Evolutionary conservation across 176 grass and related monocot genomes (phyloP), one percentile per base, ranked within the genome.

Genomic region (Otatea glauca): DNA sequence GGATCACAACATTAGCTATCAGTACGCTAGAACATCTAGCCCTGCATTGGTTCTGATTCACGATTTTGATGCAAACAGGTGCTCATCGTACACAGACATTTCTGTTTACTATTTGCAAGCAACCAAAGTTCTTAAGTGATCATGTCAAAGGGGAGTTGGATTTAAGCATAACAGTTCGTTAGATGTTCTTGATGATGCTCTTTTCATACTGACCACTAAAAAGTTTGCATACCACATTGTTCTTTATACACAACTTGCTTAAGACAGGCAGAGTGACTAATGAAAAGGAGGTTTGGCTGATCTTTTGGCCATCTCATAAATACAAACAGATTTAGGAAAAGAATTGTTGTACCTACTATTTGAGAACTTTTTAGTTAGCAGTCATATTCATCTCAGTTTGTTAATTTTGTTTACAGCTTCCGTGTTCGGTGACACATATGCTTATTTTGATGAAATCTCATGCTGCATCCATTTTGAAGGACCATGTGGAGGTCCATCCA

Each of bases 1-100:
- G 64, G 85, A 88, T 27, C 95, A 98, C 65, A 91, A 75, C 58
- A 92, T 95, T 72, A 89, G 91, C 41, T 98, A 95, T 41, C 96
- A 98, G 77, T 70, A 50, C 35, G 89, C 93, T 1, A 93, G 93
- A 68, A 85, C 91, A 2, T 75, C 60, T 29, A 93, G 93, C 29
- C 93, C 93, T 81, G 87, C 96, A 38, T 85, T 95, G 67, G 91
- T 98, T 93, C 78, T 98, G 48, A 63, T 98, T 78, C 93, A 98
- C 79, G 96, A 91, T 48, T 98, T 98, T 69, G 91, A 91, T 25
- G 93, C 91, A 48, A 98, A 98, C 91, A 98, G 93, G 93, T 95
- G 70, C 68, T 43, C 42, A 69, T 81, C 82, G 48, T 84, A 54
- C 67, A 78, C 49, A 13, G 53, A 37, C 9, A 35, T 75, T 76